Evolutionary conservation across 2,329 filamentous ascomycete genomes (phyloP).

Genomic region (Exophiala aquamarina): DNA sequence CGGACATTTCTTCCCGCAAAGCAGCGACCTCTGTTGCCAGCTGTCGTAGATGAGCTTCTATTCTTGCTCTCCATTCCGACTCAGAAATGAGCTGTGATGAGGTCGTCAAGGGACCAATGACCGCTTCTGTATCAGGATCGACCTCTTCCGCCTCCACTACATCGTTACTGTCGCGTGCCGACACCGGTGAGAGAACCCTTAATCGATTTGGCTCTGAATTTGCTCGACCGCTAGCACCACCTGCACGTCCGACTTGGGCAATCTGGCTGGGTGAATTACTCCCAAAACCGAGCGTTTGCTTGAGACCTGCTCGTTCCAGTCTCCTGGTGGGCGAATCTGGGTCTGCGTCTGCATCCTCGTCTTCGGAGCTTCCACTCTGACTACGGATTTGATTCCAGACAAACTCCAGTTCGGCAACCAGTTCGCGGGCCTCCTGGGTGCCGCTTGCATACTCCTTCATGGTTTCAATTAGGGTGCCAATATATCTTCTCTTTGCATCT

Average conservation of each 20-base stretch:
- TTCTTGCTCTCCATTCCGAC: slow-evolving; percentile 40
- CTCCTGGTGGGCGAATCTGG: slow-evolving; percentile 38
- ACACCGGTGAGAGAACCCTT: slow-evolving; percentile 79
- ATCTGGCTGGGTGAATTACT: slow-evolving; percentile 12
- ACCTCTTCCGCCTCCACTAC: slow-evolving; percentile 39
- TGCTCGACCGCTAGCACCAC: slow-evolving; percentile 9
- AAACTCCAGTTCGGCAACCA: slow-evolving; percentile 94
- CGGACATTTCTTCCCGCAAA: slow-evolving; percentile 82
- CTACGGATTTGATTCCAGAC: slow-evolving; percentile 92
- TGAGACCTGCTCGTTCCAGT: slow-evolving; percentile 48
- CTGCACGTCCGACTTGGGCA: slow-evolving; percentile 5
- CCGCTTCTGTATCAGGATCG: slow-evolving; percentile 27
- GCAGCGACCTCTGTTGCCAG: slow-evolving; percentile 92
- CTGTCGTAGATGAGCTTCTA: slow-evolving; percentile 82
- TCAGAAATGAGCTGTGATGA: slow-evolving; percentile 4
- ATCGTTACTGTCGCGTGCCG: slow-evolving; percentile 58
- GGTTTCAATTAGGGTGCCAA: slow-evolving; percentile 89
- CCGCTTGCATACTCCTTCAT: slow-evolving; percentile 93
- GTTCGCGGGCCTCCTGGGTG: slow-evolving; percentile 76
- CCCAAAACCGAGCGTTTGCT: slow-evolving; percentile 31
- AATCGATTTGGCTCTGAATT: slow-evolving; percentile 48
- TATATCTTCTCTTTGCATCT: slow-evolving; percentile 91
- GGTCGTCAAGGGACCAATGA: slow-evolving; percentile 29
- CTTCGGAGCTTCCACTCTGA: slow-evolving; percentile 28
- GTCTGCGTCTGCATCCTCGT: slow-evolving; percentile 40